Base-by-base conservation (phyloP, 176 grass and related monocot genomes). In the Oryza nivara region DNA sequence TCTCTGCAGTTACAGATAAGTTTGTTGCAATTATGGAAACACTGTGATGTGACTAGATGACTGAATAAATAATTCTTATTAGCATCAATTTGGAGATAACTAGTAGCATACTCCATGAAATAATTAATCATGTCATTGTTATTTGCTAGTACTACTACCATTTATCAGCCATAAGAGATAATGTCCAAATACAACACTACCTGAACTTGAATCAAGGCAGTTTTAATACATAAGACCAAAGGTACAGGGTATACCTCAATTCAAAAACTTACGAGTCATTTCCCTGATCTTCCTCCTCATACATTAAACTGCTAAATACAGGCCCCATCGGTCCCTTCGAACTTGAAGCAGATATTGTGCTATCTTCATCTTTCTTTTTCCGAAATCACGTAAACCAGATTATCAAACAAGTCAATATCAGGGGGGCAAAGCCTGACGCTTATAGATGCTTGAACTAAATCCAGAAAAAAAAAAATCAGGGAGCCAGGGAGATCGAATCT, bases 291-390 rank as follows among this genome's bases (percentile, higher is more conserved):
- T 98, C 96, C 70, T 99, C 96, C 74, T 99, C 96, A 1, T 94
- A 85, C 76, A 96, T 84, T 28, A 94, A 96, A 68, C 93, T 99
- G 81, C 96, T 99, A 82, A 99, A 99, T 77, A 99, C 93, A 75
- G 96, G 96, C 22, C 96, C 93, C 96, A 99, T 94, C 36, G 96
- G 80, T 25, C 91, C 91, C 89, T 94, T 94, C 0, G 85, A 92
- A 40, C 74, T 80, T 72, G 93, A 92, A 68, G 77, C 87, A 87
- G 91, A 94, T 61, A 88, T 9, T n/a, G 70, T 63, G 51, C 2
- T 64, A 82, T 93, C 89, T 73, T 80, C 89, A 40, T 83, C 63
- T 77, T 87, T 87, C 87, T 44, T 92, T 68, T 90, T 92, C 89
- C 87, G 80, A 78, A 87, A 84, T 73, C 20, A 80, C 73, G 34